Evolutionary conservation across 352 stramenopile species (phyloP).

Genomic region (Stramenopiles sp.): DNA sequence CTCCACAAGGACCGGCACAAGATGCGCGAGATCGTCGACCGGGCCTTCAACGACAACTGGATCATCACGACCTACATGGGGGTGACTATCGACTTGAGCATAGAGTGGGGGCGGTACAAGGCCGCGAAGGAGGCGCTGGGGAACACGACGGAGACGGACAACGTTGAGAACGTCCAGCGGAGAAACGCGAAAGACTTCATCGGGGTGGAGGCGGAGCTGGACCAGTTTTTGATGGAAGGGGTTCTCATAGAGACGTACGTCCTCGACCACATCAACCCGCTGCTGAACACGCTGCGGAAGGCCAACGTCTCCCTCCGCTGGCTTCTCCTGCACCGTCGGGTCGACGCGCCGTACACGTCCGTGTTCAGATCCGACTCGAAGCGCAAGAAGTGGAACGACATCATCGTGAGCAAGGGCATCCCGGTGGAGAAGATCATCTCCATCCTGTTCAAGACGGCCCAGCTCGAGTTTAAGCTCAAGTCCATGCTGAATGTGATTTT

Average conservation of each 20-base stretch:
- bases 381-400: neutral
- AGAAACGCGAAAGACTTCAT: constrained; percentile 57
- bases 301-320: constrained; percentile 77
- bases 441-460: constrained; percentile 69
- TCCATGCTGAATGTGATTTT: constrained; percentile 67
- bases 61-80: constrained; percentile 85
- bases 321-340: constrained; percentile 73
- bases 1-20: constrained; percentile 31
- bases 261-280: constrained; percentile 61
- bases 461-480: constrained; percentile 83
- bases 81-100: constrained; percentile 62
- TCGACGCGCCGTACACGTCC: neutral
- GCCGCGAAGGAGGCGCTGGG: constrained; percentile 61
- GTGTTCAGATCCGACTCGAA: neutral
- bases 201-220: constrained; percentile 59
- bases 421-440: constrained; percentile 48
- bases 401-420: neutral
- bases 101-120: constrained; percentile 70
- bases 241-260: constrained; percentile 76
- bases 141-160: constrained; percentile 57
- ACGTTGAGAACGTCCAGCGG: constrained; percentile 63
- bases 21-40: constrained; percentile 82
- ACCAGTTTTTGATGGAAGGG: constrained; percentile 67
- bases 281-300: constrained; percentile 68
- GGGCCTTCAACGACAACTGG: constrained; percentile 87